Percentiles rank a stretch among this genome's conserved stretches.
Conservation (phyloP, 2,329 filamentous ascomycete species). For the Diaporthe helianthi region DNA sequence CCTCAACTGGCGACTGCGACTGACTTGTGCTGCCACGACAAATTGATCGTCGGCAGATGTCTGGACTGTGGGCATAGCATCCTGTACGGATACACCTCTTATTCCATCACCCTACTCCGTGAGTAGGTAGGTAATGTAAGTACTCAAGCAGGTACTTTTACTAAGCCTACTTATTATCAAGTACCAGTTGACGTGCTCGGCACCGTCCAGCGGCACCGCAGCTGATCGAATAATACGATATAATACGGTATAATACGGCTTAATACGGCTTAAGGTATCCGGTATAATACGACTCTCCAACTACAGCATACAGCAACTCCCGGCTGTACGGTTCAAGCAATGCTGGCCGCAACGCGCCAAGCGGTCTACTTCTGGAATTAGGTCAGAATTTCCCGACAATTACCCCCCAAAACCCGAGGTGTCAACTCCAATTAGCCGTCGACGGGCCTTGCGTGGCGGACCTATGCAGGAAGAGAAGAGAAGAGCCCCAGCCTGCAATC, state of each 20-base stretch:
- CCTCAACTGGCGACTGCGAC: no score
- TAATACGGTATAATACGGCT: no score
- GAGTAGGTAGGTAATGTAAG: no score
- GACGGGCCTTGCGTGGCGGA: constrained; percentile 10
- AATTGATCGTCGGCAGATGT: constrained; percentile 11
- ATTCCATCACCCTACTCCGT: no score
- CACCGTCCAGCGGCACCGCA: no score
- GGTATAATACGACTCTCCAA: constrained; percentile 13
- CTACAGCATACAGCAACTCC: constrained; percentile 8
- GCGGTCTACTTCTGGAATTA: constrained; percentile 10
- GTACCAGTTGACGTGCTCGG: no score
- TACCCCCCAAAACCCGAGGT: constrained; percentile 26
- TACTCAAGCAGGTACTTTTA: no score
- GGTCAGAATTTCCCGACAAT: constrained; percentile 20
- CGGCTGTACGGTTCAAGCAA: not conserved
- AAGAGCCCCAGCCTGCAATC: not conserved
- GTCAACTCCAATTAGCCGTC: constrained; percentile 25
- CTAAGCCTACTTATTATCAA: no score
- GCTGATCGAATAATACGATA: not conserved
- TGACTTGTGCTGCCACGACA: not conserved
- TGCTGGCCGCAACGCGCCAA: not conserved
- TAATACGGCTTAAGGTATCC: no score
- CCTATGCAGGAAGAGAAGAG: no score
- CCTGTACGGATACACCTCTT: not conserved
- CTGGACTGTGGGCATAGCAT: not conserved